Conservation (phyloP, 116 monocot species). For the Thalassia testudinum region DNA sequence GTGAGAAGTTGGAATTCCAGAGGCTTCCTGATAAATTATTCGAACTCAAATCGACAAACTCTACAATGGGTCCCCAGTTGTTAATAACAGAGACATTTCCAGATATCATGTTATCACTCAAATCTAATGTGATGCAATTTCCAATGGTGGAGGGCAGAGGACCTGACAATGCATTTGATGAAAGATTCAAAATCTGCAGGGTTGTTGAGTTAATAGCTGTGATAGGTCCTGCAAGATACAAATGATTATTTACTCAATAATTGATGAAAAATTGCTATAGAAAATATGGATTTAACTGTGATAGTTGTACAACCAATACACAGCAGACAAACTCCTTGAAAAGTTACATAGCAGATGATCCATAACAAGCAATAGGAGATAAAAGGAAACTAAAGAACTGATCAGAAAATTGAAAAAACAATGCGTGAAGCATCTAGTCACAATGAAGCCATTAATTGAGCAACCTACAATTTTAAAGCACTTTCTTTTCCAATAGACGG, state of each 20-base stretch:
- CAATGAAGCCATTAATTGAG: too few species aligned
- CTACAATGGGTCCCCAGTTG: slow-evolving; percentile 46
- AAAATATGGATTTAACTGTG: too few species aligned
- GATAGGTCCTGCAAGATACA: slow-evolving; percentile 39
- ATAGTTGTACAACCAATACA: too few species aligned
- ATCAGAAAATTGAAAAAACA: too few species aligned
- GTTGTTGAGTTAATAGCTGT: slow-evolving; percentile 47
- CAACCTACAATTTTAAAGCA: too few species aligned
- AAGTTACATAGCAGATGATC: too few species aligned
- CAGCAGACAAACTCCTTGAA: too few species aligned
- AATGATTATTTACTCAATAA: background rate
- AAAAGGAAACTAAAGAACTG: too few species aligned
- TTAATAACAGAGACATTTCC: slow-evolving; percentile 39
- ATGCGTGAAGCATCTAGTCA: too few species aligned
- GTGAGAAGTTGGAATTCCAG: slow-evolving; percentile 27
- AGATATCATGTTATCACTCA: slow-evolving; percentile 49
- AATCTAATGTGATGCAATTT: slow-evolving; percentile 37
- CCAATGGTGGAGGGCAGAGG: slow-evolving; percentile 41
- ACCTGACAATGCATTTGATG: slow-evolving; percentile 66
- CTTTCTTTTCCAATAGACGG: too few species aligned
- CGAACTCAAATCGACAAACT: slow-evolving; percentile 72
- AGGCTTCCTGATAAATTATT: slow-evolving; percentile 54
- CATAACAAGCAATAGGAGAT: too few species aligned
- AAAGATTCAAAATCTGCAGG: slow-evolving; percentile 61
- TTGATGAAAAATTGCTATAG: too few species aligned